Base-by-base conservation (phyloP, 2,329 filamentous ascomycete genomes). In the Aspergillus ochraceoroseus region DNA sequence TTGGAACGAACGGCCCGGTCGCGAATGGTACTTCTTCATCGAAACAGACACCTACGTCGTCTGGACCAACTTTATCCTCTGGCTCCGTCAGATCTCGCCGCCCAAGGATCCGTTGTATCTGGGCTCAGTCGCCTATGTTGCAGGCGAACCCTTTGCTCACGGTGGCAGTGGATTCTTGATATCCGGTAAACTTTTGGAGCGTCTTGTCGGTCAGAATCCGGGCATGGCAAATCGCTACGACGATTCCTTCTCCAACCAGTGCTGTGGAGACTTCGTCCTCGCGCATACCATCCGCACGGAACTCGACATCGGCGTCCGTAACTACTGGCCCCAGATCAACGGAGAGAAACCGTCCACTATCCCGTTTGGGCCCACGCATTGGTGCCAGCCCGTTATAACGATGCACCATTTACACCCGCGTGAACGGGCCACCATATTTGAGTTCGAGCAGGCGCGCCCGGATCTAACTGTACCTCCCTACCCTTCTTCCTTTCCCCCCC, bases 1-100 rank as follows among this genome's bases (percentile, higher is more conserved):
- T 0, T 79, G 71, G 50, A 53, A 59, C 15, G 58, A 73, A 58
- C 67, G 70, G 6, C 75, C 76, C 7, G 54, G 67, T 41, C 71
- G 71, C 41, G 72, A 78, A 48, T 80, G 77, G 76, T 80, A 77
- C 52, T 55, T 80, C 9, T 79, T 76, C 47, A 67, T 79, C 46
- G 76, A 80, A 38, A 73, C 74, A 34, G 76, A 79, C 55, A 76
- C 74, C 2, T 79, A 79, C 51, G 67, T 79, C 3, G 60, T 75
- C 17, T 77, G 73, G 71, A 62, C 69, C 9, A 77, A 72, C 38
- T 53, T 79, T 15, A 61, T 71, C 20, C 58, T 67, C 25, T 78
- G 72, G 70, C 58, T 79, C 29, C 33, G 18, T 15, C 51, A 57
- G 50, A 18, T 46, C 15, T 54, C 77, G 11, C 62, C 76, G 46